Conservation (phyloP, 805 yeast genomes). For the Barnettozyma siamensis region DNA sequence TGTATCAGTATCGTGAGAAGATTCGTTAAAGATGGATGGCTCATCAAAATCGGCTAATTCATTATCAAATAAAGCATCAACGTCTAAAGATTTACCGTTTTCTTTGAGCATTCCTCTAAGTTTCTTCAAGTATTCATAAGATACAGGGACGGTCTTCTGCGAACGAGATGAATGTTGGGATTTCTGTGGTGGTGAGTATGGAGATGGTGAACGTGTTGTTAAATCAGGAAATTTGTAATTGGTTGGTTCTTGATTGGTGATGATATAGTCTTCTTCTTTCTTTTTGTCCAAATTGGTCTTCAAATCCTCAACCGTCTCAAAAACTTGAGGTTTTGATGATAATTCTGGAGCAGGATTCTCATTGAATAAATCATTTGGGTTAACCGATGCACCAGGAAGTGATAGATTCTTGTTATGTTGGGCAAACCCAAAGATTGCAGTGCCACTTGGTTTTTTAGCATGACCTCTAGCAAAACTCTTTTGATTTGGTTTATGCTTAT, state of each 20-base stretch:
- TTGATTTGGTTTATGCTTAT: neutral
- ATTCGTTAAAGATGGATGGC: neutral
- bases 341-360: slow-evolving; percentile 2
- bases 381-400: slow-evolving; percentile 41
- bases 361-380: slow-evolving; percentile 18
- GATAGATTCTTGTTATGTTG: slow-evolving; percentile 61
- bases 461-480: slow-evolving; percentile 31
- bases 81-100: slow-evolving; percentile 16
- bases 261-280: slow-evolving; percentile 31
- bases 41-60: slow-evolving; percentile 11
- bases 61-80: slow-evolving; percentile 15
- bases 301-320: slow-evolving; percentile 16
- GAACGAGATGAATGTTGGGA: slow-evolving; percentile 4
- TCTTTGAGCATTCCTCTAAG: slow-evolving; percentile 19
- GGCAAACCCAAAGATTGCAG: slow-evolving; percentile 72
- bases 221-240: slow-evolving; percentile 52
- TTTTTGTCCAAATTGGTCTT: slow-evolving; percentile 4
- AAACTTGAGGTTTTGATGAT: slow-evolving; percentile 17
- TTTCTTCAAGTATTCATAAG: slow-evolving; percentile 24
- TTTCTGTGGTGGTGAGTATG: slow-evolving; percentile 4
- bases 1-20: neutral
- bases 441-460: slow-evolving; percentile 63
- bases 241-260: slow-evolving; percentile 42
- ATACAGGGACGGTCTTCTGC: slow-evolving; percentile 21
- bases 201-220: slow-evolving; percentile 17